Percentiles rank a stretch among this genome's conserved stretches.
Evolutionary conservation across 345 rosid species (phyloP).

Genomic region (Dovyalis caffra): DNA sequence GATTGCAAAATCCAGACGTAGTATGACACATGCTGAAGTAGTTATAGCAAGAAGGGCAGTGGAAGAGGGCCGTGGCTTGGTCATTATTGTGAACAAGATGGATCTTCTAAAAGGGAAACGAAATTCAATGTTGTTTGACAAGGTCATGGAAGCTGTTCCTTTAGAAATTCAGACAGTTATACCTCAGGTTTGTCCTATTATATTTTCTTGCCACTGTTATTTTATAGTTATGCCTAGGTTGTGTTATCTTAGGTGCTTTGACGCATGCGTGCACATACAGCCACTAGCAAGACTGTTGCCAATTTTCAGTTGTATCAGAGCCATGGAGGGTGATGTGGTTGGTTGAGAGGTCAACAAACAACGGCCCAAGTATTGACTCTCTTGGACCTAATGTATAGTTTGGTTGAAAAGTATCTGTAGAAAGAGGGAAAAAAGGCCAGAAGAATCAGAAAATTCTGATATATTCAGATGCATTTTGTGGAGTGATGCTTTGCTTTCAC

Average conservation of each 20-base stretch:
- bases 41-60: slow-evolving; percentile 90
- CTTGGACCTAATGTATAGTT: background rate
- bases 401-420: background rate
- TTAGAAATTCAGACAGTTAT: slow-evolving; percentile 85
- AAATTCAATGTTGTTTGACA: slow-evolving; percentile 49
- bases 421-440: too few species aligned
- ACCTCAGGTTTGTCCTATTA: slow-evolving; percentile 67
- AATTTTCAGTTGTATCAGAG: background rate
- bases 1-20: slow-evolving; percentile 70
- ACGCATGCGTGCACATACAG: background rate
- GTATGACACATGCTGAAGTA: slow-evolving; percentile 95
- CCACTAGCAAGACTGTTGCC: background rate
- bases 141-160: slow-evolving; percentile 89
- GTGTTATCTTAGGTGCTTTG: background rate
- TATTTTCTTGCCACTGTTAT: background rate
- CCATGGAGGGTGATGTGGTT: too few species aligned
- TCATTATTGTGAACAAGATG: slow-evolving; percentile 91
- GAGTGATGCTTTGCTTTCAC: background rate
- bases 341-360: too few species aligned
- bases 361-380: too few species aligned
- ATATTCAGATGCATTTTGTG: background rate
- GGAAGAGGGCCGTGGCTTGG: slow-evolving; percentile 96
- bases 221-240: background rate
- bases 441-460: background rate
- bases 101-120: slow-evolving; percentile 70